Evolutionary conservation across 1,284 basidiomycete genomes (phyloP).

Genomic region (Ceratobasidium sp.): DNA sequence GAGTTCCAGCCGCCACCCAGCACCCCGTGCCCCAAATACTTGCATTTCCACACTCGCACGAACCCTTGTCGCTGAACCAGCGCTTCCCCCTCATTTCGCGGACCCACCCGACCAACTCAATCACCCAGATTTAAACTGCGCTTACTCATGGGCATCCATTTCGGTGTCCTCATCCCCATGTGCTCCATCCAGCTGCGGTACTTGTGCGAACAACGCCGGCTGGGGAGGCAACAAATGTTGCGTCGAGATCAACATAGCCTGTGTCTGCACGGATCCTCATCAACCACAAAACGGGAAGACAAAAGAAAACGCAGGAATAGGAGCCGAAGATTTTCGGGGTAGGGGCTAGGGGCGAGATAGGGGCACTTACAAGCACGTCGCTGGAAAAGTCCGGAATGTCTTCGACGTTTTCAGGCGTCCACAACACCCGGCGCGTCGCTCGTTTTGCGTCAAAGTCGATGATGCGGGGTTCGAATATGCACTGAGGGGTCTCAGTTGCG

Average conservation of each 20-base stretch:
- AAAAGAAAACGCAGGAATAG: constrained; percentile 12
- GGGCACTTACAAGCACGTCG: constrained; percentile 68
- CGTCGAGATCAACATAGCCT: constrained; percentile 87
- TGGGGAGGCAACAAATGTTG: constrained; percentile 72
- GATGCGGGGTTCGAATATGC: constrained; percentile 91
- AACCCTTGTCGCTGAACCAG: background rate
- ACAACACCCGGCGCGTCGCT: constrained; percentile 61
- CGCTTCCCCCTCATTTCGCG: background rate
- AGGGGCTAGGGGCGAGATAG: constrained; percentile 11
- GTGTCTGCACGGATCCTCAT: constrained; percentile 62
- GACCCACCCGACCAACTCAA: constrained; percentile 7
- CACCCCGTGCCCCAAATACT: constrained; percentile 11
- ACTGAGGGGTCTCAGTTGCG: constrained; percentile 60
- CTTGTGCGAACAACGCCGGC: constrained; percentile 20
- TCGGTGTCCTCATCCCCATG: constrained; percentile 41
- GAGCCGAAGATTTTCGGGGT: constrained; percentile 13
- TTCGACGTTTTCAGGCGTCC: constrained; percentile 70
- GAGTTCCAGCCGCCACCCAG: constrained; percentile 24
- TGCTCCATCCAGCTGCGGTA: constrained; percentile 40
- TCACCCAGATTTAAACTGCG: constrained; percentile 16
- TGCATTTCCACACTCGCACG: background rate
- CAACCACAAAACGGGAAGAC: constrained; percentile 6
- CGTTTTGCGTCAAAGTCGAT: constrained; percentile 89
- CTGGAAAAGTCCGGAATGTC: constrained; percentile 73
- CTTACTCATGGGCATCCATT: constrained; percentile 43